phyloP scores from a whole-genome alignment of 441 rosid species.

The Lepidium campestre region DNA sequence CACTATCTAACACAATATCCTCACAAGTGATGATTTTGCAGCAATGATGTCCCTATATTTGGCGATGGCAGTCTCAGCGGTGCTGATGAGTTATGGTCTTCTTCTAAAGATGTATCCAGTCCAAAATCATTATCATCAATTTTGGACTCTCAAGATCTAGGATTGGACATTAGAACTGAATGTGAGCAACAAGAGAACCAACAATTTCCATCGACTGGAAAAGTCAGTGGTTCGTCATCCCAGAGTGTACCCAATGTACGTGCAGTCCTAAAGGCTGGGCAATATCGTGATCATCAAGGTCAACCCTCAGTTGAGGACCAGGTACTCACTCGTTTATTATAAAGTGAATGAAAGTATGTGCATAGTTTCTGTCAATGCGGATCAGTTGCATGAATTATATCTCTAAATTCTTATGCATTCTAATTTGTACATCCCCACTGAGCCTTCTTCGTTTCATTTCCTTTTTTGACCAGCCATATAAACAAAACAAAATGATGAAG shows the following conservation, averaged over 20 bases:
- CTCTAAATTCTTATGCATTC: not conserved
- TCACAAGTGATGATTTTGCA: slow-evolving; percentile 96
- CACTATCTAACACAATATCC: slow-evolving; percentile 47
- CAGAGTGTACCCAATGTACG: slow-evolving; percentile 31
- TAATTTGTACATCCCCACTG: not conserved
- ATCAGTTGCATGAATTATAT: not conserved
- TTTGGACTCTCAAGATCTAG: slow-evolving; percentile 48
- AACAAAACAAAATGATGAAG: slow-evolving; percentile 46
- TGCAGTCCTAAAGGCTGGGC: slow-evolving; percentile 27
- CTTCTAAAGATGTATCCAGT: slow-evolving; percentile 55
- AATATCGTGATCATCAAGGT: slow-evolving; percentile 35
- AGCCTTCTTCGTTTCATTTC: not conserved
- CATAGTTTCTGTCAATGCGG: not conserved
- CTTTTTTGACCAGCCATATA: slow-evolving; percentile 39
- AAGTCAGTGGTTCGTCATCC: slow-evolving; percentile 40
- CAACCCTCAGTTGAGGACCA: slow-evolving; percentile 37
- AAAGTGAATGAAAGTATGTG: slow-evolving; percentile 13
- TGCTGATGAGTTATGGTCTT: slow-evolving; percentile 78
- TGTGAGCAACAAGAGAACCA: slow-evolving; percentile 45
- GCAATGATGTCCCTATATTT: slow-evolving; percentile 85
- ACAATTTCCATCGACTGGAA: slow-evolving; percentile 35
- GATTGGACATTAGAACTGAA: slow-evolving; percentile 46
- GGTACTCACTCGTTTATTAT: slow-evolving; percentile 40
- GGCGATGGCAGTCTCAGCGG: slow-evolving; percentile 61
- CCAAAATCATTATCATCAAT: slow-evolving; percentile 49